phyloP scores from a whole-genome alignment of 2,329 filamentous ascomycete species.

The Colletotrichum liriopes region DNA sequence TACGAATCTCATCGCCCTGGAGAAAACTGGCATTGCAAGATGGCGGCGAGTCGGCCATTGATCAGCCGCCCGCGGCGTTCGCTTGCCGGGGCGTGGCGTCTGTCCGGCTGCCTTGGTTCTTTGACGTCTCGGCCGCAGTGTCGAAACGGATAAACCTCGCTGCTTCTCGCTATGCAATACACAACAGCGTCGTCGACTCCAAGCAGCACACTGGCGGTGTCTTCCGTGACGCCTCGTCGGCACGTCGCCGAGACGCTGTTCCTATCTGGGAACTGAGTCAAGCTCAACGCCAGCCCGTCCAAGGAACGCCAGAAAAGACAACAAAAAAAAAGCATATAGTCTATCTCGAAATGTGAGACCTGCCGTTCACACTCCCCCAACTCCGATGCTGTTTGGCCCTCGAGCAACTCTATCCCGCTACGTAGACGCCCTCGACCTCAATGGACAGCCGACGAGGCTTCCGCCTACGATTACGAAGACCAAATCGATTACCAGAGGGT shows the following conservation, averaged over 20 bases:
- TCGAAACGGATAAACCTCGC: conserved; percentile 20
- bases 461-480: not conserved
- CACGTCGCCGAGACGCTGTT: conserved; percentile 33
- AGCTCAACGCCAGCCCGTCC: conserved; percentile 35
- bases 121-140: conserved; percentile 32
- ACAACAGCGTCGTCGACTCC: conserved; percentile 12
- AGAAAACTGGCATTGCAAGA: not conserved
- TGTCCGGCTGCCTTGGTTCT: conserved; percentile 25
- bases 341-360: conserved; percentile 32
- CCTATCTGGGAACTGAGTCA: conserved; percentile 24
- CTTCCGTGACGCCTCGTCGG: conserved; percentile 24
- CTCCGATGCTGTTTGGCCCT: conserved; percentile 12
- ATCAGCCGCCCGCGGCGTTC: conserved; percentile 14
- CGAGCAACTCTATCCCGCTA: conserved; percentile 4
- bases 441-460: conserved; percentile 4
- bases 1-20: conserved; percentile 9
- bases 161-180: conserved; percentile 4
- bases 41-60: conserved; percentile 2
- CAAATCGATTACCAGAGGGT: conserved; percentile 1
- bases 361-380: conserved; percentile 12
- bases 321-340: conserved; percentile 23
- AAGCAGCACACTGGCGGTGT: conserved; percentile 3
- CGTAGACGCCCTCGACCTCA: conserved; percentile 13
- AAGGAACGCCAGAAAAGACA: conserved; percentile 33
- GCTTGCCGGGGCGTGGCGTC: conserved; percentile 35